Evolutionary conservation across 1,139 yeast genomes (phyloP).

Genomic region (Meyerozyma athensensis): DNA sequence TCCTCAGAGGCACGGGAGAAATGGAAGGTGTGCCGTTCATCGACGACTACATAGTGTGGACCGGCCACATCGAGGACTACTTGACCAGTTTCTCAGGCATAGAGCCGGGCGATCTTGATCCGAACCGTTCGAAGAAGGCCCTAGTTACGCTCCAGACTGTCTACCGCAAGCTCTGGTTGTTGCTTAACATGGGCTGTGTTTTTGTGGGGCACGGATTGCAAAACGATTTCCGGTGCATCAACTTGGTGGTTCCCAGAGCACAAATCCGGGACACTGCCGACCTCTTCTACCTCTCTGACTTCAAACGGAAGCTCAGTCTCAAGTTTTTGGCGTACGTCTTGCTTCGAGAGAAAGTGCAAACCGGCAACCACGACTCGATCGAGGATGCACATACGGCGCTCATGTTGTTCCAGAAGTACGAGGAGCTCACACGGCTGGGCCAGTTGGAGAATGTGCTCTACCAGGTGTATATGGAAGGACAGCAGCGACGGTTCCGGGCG

Average conservation of each 20-base stretch:
- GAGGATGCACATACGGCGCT: constrained; percentile 94
- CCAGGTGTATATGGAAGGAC: constrained; percentile 74
- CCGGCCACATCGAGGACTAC: constrained; percentile 72
- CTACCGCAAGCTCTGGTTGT: constrained; percentile 82
- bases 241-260: constrained; percentile 74
- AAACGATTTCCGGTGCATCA: constrained; percentile 90
- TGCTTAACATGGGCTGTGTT: constrained; percentile 81
- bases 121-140: constrained; percentile 57
- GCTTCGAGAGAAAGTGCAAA: constrained; percentile 73
- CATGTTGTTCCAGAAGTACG: constrained; percentile 65
- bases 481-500: constrained; percentile 37
- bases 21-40: constrained; percentile 75
- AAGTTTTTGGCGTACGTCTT: constrained; percentile 83
- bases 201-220: constrained; percentile 94
- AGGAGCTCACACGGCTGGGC: constrained; percentile 54
- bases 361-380: constrained; percentile 92
- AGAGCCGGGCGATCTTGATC: constrained; percentile 85
- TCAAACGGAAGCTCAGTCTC: constrained; percentile 75
- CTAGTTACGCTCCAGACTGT: constrained; percentile 81
- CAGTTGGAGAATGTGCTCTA: constrained; percentile 58
- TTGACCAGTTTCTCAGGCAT: constrained; percentile 91
- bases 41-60: constrained; percentile 85
- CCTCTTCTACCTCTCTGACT: constrained; percentile 65
- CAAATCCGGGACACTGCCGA: constrained; percentile 91
- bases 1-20: constrained; percentile 68